Evolutionary conservation across 768 basidiomycete species (phyloP).

Genomic region (Kwoniella sp.): DNA sequence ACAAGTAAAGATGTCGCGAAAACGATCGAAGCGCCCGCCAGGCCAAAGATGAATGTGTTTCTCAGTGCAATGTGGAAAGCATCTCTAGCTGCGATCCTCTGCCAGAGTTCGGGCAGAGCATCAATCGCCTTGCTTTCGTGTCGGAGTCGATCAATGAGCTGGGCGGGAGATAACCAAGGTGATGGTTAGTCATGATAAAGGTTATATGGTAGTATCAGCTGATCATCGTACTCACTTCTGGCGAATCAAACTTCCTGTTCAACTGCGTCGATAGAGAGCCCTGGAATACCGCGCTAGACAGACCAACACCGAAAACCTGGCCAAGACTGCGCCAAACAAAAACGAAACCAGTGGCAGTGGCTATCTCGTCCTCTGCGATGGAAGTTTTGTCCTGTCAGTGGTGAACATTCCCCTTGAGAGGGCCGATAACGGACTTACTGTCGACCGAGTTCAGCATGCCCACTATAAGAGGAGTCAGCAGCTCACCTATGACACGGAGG

Average conservation of each 20-base stretch:
- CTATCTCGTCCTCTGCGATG: conserved; percentile 17
- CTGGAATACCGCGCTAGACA: conserved; percentile 28
- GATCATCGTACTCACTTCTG: conserved; percentile 19
- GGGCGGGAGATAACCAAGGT: too few relatives aligned
- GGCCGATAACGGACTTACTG: conserved; percentile 6
- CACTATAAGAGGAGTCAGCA: not conserved
- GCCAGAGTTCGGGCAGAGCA: conserved; percentile 19
- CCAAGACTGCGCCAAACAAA: conserved; percentile 27
- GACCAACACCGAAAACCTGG: conserved; percentile 26
- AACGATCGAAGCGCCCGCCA: conserved; percentile 10
- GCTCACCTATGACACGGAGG: too few relatives aligned
- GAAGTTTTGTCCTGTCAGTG: too few relatives aligned
- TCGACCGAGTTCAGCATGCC: conserved; percentile 25
- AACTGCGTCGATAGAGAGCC: conserved; percentile 15
- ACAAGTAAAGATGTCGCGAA: conserved; percentile 18
- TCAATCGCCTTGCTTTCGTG: conserved; percentile 25
- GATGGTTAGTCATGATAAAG: too few relatives aligned
- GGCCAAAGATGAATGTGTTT: conserved; percentile 26
- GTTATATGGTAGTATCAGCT: too few relatives aligned
- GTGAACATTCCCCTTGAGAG: too few relatives aligned
- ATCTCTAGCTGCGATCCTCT: conserved; percentile 12
- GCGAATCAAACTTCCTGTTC: conserved; percentile 16
- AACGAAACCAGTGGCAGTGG: conserved; percentile 24
- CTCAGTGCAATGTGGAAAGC: conserved; percentile 15
- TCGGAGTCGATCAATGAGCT: conserved; percentile 20